These are phyloP conservation scores for Lodderomyces pseudojiufengensis DNA, from an alignment of 1,139 yeast genomes.

Conservation along the genomic window DNA sequence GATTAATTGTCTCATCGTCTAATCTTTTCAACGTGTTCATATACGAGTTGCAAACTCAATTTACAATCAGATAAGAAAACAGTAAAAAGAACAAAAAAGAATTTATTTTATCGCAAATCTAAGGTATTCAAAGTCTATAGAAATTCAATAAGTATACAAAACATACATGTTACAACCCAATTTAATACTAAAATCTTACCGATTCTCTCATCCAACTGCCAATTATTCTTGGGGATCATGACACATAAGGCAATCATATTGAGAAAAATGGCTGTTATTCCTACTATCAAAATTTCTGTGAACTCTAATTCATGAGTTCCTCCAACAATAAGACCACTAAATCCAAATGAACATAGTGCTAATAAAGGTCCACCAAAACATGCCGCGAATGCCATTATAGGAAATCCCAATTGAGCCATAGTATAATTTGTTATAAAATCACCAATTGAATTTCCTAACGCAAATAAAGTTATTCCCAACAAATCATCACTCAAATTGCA, in stretches of 20 bases:
- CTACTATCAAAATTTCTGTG: constrained; percentile 36
- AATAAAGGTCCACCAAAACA: constrained; percentile 90
- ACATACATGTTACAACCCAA: constrained; percentile 51
- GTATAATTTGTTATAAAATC: constrained; percentile 84
- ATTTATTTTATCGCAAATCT: background rate
- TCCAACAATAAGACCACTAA: constrained; percentile 57
- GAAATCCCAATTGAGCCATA: constrained; percentile 81
- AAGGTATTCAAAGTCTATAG: too few relatives aligned
- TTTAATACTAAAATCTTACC: constrained; percentile 52
- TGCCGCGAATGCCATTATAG: constrained; percentile 90
- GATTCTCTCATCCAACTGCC: constrained; percentile 60
- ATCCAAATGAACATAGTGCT: constrained; percentile 43
- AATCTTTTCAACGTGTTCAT: constrained; percentile 12
- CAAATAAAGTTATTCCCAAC: constrained; percentile 81
- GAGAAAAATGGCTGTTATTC: constrained; percentile 49
- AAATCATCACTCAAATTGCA: constrained; percentile 73
- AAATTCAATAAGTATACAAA: constrained; percentile 32
- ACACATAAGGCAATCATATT: constrained; percentile 52
- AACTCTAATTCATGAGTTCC: constrained; percentile 4
- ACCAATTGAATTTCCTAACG: constrained; percentile 89
- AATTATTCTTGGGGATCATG: constrained; percentile 57
- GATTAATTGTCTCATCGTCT: constrained; percentile 10
- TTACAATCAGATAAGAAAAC: background rate
- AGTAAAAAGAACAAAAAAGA: background rate
- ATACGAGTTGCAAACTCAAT: background rate